Evolutionary conservation across 2,329 filamentous ascomycete species (phyloP), one percentile per base, ranked within the genome.

Genomic region (Dryadomyces quercus-mongolicae): DNA sequence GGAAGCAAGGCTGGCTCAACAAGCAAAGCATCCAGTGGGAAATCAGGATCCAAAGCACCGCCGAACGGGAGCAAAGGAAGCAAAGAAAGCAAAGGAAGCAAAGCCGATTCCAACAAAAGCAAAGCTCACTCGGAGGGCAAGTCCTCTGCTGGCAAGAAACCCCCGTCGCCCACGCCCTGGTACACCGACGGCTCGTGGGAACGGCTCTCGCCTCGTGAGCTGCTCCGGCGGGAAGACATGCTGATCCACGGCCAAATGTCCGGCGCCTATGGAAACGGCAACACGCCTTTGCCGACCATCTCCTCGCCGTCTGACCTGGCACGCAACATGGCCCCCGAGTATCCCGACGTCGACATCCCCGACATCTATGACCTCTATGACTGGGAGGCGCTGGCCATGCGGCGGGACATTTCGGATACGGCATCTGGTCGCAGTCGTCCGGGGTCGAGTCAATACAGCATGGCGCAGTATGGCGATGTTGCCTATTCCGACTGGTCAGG

Each of bases 131-230:
- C n/a, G n/a, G n/a, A n/a, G n/a, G n/a, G n/a, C n/a, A n/a, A n/a
- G n/a, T n/a, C n/a, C 18, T 18, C 44, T 21, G 20, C 4, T 8
- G 36, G 15, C 10, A 40, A n/a, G n/a, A n/a, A 40, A 40, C 10
- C 15, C 36, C 36, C 36, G 34, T 38, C 34, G 36, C 36, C 36
- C 36, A 47, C 13, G 43, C 13, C 50, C 22, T 22, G 43, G 36
- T 47, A 50, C 18, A 50, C 40, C 5, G 57, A 58, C 47, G 50
- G 54, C 2, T 59, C 56, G 8, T 59, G 54, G 52, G 54, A 56
- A 25, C 57, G 57, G 13, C 15, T 57, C 12, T 57, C 56, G 36
- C 57, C 57, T 21, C 18, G 38, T n/a, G 31, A 54, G 38, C 43
- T 16, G 42, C 25, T 31, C 25, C 25, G 25, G 25, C 25, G 25